phyloP scores from a whole-genome alignment of 1,284 basidiomycete species.

The Pseudozyma pruni region DNA sequence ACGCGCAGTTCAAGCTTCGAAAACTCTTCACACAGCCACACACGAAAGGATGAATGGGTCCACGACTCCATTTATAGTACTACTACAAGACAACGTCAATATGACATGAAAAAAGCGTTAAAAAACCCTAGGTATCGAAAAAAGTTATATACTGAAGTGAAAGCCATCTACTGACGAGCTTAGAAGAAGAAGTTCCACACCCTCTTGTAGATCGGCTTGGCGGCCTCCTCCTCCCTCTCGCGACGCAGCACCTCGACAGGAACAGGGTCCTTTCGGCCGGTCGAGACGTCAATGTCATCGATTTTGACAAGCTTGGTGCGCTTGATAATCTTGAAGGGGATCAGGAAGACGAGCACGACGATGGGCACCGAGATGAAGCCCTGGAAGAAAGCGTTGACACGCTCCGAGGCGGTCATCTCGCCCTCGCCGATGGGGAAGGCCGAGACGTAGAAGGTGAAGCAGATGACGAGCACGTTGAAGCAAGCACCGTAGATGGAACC shows the following conservation, averaged over 20 bases:
- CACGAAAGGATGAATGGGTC: no score
- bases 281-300: slow-evolving; percentile 63
- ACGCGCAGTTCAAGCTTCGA: no score
- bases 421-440: slow-evolving; percentile 63
- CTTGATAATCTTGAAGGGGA: slow-evolving; percentile 51
- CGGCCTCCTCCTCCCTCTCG: slow-evolving; percentile 59
- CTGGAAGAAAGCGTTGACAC: slow-evolving; percentile 71
- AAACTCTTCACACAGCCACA: no score
- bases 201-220: slow-evolving; percentile 48
- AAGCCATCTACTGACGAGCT: no score
- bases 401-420: slow-evolving; percentile 40
- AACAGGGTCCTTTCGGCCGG: slow-evolving; percentile 60
- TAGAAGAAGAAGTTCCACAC: slow-evolving; percentile 58
- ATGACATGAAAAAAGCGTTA: no score
- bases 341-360: slow-evolving; percentile 43
- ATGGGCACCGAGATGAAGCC: slow-evolving; percentile 68
- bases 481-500: slow-evolving; percentile 70
- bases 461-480: slow-evolving; percentile 58
- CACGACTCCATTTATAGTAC: no score
- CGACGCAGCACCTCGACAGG: slow-evolving; percentile 58
- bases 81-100: no score
- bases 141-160: no score
- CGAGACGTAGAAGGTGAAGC: slow-evolving; percentile 47
- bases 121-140: no score
- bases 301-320: slow-evolving; percentile 47